These are phyloP conservation scores for Incumbomyces delicatus DNA, from an alignment of 2,329 filamentous ascomycete genomes.

Conservation along the genomic window DNA sequence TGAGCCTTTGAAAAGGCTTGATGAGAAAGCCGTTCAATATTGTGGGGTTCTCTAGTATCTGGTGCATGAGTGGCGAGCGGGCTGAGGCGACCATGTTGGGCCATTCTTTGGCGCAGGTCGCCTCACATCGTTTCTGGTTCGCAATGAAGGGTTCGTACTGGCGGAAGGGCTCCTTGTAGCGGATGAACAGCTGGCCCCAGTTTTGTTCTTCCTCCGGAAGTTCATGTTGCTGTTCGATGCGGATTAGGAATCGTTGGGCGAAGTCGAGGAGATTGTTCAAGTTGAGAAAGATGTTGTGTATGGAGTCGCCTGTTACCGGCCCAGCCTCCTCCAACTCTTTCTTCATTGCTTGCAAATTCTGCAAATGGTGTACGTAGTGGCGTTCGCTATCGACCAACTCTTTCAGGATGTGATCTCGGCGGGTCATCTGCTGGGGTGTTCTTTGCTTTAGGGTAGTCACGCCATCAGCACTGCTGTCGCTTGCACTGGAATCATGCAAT, in stretches of 20 bases:
- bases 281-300: constrained; percentile 94
- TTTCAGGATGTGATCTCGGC: constrained; percentile 79
- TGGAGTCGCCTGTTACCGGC: constrained; percentile 75
- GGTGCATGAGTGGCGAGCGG: constrained; percentile 54
- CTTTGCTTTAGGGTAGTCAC: constrained; percentile 32
- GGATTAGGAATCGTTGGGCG: constrained; percentile 86
- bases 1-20: constrained; percentile 91
- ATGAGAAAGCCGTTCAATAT: constrained; percentile 85
- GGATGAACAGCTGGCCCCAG: constrained; percentile 86
- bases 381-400: constrained; percentile 91
- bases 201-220: constrained; percentile 66
- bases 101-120: constrained; percentile 73
- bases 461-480: constrained; percentile 25
- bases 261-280: constrained; percentile 92
- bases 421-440: constrained; percentile 44
- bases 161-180: constrained; percentile 76
- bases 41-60: constrained; percentile 77
- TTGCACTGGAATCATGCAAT: constrained; percentile 48
- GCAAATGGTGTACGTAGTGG: constrained; percentile 94
- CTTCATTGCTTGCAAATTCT: constrained; percentile 87
- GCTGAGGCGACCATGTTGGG: constrained; percentile 68
- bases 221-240: constrained; percentile 90
- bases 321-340: constrained; percentile 80
- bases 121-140: constrained; percentile 84
- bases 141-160: constrained; percentile 97